Percentiles rank a stretch among this genome's conserved stretches.
Evolutionary conservation across 1,284 basidiomycete species (phyloP).

Genomic region (Boletellus deceptivus): DNA sequence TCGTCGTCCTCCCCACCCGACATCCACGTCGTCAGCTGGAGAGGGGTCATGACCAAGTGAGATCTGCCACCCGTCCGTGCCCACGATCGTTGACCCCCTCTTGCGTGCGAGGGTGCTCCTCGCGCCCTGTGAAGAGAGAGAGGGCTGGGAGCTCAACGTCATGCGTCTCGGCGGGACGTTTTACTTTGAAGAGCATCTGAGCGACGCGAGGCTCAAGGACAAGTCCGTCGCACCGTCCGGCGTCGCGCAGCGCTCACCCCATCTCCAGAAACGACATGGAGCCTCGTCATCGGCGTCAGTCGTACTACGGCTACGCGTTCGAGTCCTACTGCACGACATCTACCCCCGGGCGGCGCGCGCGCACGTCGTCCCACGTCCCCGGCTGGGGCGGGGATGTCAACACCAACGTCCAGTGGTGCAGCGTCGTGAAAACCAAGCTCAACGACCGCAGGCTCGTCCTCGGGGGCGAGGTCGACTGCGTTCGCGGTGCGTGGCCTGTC

Average conservation of each 20-base stretch:
- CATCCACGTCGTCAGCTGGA: constrained; percentile 75
- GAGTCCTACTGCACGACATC: constrained; percentile 80
- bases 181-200: constrained; percentile 82
- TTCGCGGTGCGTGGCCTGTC: constrained; percentile 55
- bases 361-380: constrained; percentile 20
- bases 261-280: constrained; percentile 56
- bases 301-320: constrained; percentile 82
- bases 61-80: constrained; percentile 24
- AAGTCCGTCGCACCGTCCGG: constrained; percentile 46
- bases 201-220: constrained; percentile 52
- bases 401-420: constrained; percentile 96
- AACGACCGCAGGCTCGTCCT: constrained; percentile 80
- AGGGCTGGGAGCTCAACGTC: constrained; percentile 83
- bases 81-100: constrained; percentile 21
- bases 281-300: constrained; percentile 55
- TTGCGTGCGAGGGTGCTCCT: constrained; percentile 65
- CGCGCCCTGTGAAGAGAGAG: constrained; percentile 78
- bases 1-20: constrained; percentile 35
- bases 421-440: constrained; percentile 87
- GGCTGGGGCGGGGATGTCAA: constrained; percentile 89
- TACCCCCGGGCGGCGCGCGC: constrained; percentile 26
- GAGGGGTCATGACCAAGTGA: constrained; percentile 92
- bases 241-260: constrained; percentile 10
- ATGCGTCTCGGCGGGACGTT: constrained; percentile 76
- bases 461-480: constrained; percentile 95